Evolutionary conservation across 2,329 filamentous ascomycete species (phyloP), one percentile per base, ranked within the genome.

Genomic region (Cryphonectria carpinicola): DNA sequence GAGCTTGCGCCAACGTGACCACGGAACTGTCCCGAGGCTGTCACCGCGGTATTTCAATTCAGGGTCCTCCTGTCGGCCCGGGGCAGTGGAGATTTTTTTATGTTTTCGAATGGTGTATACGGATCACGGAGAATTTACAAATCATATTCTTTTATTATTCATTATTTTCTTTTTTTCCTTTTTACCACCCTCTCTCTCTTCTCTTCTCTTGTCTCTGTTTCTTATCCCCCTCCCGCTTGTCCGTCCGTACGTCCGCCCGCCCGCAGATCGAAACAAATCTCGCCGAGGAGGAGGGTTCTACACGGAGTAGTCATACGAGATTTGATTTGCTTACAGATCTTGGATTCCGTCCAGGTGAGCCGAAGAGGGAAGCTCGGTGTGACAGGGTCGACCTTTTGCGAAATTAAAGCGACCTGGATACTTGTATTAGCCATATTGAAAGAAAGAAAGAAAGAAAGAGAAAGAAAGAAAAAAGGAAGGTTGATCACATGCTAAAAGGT

Each of bases 351-450:
- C 58, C 35, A 39, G 58, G 32, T 61, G 35, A 39, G 32, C 58
- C 58, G 32, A 37, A 61, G 22, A 61, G 58, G 54, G 58, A 37
- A 39, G 58, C 58, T 39, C 58, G 58, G 25, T 60, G 56, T 61
- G 58, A 39, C 32, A 39, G 10, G 58, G 3, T 37, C 58, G 17
- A n/a, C 32, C 43, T 49, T 13, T 61, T 32, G 58, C 3, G 58
- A n/a, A 22, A 39, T 39, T 13, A 39, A n/a, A 22, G 32, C 35
- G 8, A 39, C 32, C 14, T 61, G 56, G 35, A 1, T n/a, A 32
- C 14, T 39, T 39, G 58, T 61, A 25, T 39, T 22, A 61, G 32
- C 58, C 35, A 25, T 32, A 39, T 39, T 39, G 17, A 39, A 19
- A 56, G 22, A 39, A 17, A 35, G 8, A 22, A 7, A 49, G 10